These are phyloP conservation scores for Suhomyces sp. DNA, from an alignment of 805 yeast species.

Conservation along the genomic window DNA sequence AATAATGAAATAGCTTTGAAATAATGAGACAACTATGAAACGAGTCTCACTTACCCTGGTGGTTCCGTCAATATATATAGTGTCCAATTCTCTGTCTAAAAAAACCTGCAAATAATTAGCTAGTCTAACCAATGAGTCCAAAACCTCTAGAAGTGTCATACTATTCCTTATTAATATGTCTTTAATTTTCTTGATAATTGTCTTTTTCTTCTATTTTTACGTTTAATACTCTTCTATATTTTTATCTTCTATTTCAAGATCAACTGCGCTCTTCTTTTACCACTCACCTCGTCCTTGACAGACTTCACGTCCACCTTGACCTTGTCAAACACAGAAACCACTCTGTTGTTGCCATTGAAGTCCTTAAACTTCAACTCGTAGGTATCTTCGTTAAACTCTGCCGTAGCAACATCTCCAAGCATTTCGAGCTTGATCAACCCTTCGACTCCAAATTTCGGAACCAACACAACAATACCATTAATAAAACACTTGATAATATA, in stretches of 20 bases:
- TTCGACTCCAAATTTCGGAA: slow-evolving; percentile 95
- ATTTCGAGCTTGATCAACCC: slow-evolving; percentile 82
- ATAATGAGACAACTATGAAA: too few relatives aligned
- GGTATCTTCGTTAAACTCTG: slow-evolving; percentile 72
- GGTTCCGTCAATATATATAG: too few relatives aligned
- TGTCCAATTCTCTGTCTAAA: too few relatives aligned
- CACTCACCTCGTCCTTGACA: slow-evolving; percentile 79
- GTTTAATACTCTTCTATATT: too few relatives aligned
- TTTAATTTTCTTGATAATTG: too few relatives aligned
- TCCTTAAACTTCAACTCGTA: slow-evolving; percentile 64
- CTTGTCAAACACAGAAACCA: slow-evolving; percentile 75
- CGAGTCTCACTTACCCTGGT: too few relatives aligned
- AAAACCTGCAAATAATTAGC: too few relatives aligned
- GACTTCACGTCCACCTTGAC: slow-evolving; percentile 81
- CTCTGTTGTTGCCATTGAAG: slow-evolving; percentile 42
- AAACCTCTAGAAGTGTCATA: too few relatives aligned
- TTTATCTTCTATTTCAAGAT: slow-evolving; percentile 54
- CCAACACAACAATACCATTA: slow-evolving; percentile 91
- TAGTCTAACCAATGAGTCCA: too few relatives aligned
- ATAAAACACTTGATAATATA: slow-evolving; percentile 88
- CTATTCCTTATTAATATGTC: too few relatives aligned
- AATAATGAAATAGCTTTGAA: too few relatives aligned
- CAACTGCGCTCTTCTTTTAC: slow-evolving; percentile 88
- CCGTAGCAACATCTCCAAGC: slow-evolving; percentile 61
- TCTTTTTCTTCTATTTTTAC: too few relatives aligned